Percentiles rank a stretch among this genome's conserved stretches.
Evolutionary conservation across 1,284 basidiomycete genomes (phyloP).

Genomic region (Tausonia pullulans): DNA sequence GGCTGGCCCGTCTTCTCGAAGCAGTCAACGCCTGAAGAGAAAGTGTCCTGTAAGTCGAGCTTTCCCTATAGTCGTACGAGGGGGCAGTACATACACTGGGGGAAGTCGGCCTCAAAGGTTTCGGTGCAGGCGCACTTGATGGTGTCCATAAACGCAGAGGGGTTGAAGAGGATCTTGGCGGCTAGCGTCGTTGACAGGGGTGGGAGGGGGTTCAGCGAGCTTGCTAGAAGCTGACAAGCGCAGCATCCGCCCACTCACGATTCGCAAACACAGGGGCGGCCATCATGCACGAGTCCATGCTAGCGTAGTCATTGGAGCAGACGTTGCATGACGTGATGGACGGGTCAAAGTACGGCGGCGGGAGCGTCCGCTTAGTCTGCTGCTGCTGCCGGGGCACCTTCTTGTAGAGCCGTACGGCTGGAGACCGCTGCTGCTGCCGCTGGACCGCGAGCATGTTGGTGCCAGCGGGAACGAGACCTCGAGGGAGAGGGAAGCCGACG

Average conservation of each 20-base stretch:
- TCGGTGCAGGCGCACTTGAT: conserved; percentile 58
- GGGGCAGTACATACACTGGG: conserved; percentile 55
- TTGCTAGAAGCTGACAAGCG: no score
- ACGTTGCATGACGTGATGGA: conserved; percentile 45
- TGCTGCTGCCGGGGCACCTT: no score
- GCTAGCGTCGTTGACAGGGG: not conserved
- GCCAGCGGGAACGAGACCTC: not conserved
- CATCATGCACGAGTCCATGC: conserved; percentile 46
- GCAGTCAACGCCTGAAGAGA: conserved; percentile 28
- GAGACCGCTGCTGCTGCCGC: not conserved
- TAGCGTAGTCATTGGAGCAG: conserved; percentile 43
- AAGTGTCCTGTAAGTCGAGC: conserved; percentile 9
- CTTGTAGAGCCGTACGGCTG: not conserved
- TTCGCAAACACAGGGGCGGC: conserved; percentile 51
- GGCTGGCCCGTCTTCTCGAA: conserved; percentile 51
- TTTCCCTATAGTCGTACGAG: not conserved
- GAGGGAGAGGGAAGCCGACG: not conserved
- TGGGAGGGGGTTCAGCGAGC: not conserved
- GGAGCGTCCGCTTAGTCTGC: no score
- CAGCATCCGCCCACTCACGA: conserved; percentile 40
- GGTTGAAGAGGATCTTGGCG: conserved; percentile 49
- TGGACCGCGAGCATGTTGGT: not conserved
- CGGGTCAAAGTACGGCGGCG: conserved; percentile 41
- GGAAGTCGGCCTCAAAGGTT: conserved; percentile 52
- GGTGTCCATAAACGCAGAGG: conserved; percentile 47